Evolutionary conservation across 176 grass and related monocot species (phyloP), one percentile per base, ranked within the genome.

Genomic region (Panicum miliaceum): DNA sequence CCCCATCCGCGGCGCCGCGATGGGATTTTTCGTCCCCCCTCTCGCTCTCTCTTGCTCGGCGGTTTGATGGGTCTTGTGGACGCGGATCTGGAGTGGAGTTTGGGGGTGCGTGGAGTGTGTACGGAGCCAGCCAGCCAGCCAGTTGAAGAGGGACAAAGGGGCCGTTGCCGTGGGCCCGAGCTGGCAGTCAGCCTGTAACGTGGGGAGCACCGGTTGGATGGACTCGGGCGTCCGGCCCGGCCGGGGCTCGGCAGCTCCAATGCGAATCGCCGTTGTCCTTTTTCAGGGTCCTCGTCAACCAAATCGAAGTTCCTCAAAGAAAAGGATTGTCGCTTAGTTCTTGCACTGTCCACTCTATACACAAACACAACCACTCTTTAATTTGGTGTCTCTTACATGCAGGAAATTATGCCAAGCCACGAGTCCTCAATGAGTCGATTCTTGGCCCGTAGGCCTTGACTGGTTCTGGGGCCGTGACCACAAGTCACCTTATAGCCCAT

Each of bases 1-100:
- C 18, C 86, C 93, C 96, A 98, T 98, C 69, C 19, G 34, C 32
- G 1, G 6, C 56, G 22, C 56, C 22, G n/a, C n/a, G 41, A 47
- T 16, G n/a, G n/a, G 41, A n/a, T n/a, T n/a, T n/a, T n/a, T n/a
- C n/a, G n/a, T n/a, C n/a, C n/a, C n/a, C n/a, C n/a, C n/a, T n/a
- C n/a, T n/a, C n/a, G 15, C 61, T 32, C 34, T 2, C 12, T 40
- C 12, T 1, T 15, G 16, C n/a, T 3, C 25, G 7, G 60, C 9
- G 42, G 4, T 29, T 34, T 1, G 48, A 7, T 41, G 36, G 19
- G 7, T 51, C 71, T 4, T 19, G 38, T 54, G 64, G 47, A 18
- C 45, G 8, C 6, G 18, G 73, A 47, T 19, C 50, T 47, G 45
- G 45, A 47, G 4, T 41, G 40, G 40, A 47, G 46, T 9, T 3